Conservation (phyloP, 495 filamentous ascomycete genomes). For the Penicillium cataractarum region DNA sequence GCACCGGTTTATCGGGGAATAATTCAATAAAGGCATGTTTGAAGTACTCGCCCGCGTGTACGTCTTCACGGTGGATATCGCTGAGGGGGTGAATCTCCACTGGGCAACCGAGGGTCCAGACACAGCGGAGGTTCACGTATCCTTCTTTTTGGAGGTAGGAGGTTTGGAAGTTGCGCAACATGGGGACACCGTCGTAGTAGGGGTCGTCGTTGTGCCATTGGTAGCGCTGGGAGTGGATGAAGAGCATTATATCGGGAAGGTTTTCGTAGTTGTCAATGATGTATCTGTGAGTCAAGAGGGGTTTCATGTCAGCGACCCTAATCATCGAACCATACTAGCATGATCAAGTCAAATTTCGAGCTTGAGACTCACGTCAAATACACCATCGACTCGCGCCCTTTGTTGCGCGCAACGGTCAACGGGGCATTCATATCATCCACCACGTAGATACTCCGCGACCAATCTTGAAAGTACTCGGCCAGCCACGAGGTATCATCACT, state of each 20-base stretch:
- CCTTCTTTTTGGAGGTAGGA: conserved; percentile 58
- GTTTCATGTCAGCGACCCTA: conserved; percentile 6
- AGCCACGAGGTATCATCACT: conserved; percentile 61
- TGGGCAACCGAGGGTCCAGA: conserved; percentile 64
- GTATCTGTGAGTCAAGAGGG: conserved; percentile 40
- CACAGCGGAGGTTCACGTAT: conserved; percentile 70
- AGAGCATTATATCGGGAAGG: conserved; percentile 61
- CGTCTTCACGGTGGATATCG: conserved; percentile 45
- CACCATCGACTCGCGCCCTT: conserved; percentile 62
- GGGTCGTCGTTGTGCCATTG: conserved; percentile 66
- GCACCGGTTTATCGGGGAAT: conserved; percentile 52
- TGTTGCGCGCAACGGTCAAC: conserved; percentile 54
- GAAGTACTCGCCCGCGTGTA: conserved; percentile 55
- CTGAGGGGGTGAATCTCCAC: conserved; percentile 56
- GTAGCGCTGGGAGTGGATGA: conserved; percentile 63
- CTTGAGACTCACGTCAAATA: conserved; percentile 58
- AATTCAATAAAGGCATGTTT: conserved; percentile 57
- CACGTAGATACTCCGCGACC: conserved; percentile 56
- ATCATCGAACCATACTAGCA: not conserved
- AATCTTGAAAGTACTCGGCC: conserved; percentile 49
- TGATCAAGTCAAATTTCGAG: not conserved
- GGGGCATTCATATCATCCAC: conserved; percentile 51
- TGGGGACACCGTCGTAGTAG: conserved; percentile 52
- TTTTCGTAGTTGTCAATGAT: conserved; percentile 67
- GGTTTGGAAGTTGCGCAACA: conserved; percentile 57